Evolutionary conservation across 495 filamentous ascomycete species (phyloP).

Genomic region (Aspergillus conjunctus): DNA sequence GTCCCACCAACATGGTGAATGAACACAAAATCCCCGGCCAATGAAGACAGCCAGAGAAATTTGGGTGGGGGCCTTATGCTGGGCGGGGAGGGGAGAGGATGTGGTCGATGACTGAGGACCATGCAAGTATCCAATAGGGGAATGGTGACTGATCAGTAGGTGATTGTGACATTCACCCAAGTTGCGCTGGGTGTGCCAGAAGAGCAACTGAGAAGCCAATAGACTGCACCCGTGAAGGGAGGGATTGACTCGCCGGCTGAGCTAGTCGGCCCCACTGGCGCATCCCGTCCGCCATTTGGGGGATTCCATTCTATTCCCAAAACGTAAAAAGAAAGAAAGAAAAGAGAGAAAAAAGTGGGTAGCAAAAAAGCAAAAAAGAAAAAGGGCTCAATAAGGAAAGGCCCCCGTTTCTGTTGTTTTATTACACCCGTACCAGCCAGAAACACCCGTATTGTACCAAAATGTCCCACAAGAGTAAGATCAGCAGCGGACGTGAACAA

Average conservation of each 20-base stretch:
- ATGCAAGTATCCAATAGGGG: slow-evolving; percentile 3
- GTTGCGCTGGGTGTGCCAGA: slow-evolving; percentile 19
- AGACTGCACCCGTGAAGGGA: slow-evolving; percentile 22
- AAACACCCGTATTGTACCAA: slow-evolving; percentile 1
- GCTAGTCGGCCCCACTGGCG: slow-evolving; percentile 27
- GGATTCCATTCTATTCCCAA: slow-evolving; percentile 18
- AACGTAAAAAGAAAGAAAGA: slow-evolving; percentile 13
- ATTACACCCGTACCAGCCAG: slow-evolving; percentile 8
- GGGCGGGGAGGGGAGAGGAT: slow-evolving; percentile 10
- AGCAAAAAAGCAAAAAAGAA: slow-evolving; percentile 7
- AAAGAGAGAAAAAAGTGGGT: slow-evolving; percentile 1
- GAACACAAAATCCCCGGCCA: slow-evolving; percentile 19
- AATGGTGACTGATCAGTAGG: slow-evolving; percentile 10
- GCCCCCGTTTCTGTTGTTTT: neutral
- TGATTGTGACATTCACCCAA: slow-evolving; percentile 22
- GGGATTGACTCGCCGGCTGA: slow-evolving; percentile 30
- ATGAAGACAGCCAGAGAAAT: slow-evolving; percentile 18
- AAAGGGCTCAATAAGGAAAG: neutral
- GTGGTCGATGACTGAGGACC: neutral
- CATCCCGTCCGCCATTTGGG: slow-evolving; percentile 32
- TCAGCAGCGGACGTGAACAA: slow-evolving; percentile 19
- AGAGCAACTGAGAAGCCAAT: slow-evolving; percentile 16
- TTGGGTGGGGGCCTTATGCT: slow-evolving; percentile 17
- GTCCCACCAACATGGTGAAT: slow-evolving; percentile 24
- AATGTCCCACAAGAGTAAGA: slow-evolving; percentile 11